Conservation (phyloP, 2,329 filamentous ascomycete genomes). For the Aspergillus sp. region DNA sequence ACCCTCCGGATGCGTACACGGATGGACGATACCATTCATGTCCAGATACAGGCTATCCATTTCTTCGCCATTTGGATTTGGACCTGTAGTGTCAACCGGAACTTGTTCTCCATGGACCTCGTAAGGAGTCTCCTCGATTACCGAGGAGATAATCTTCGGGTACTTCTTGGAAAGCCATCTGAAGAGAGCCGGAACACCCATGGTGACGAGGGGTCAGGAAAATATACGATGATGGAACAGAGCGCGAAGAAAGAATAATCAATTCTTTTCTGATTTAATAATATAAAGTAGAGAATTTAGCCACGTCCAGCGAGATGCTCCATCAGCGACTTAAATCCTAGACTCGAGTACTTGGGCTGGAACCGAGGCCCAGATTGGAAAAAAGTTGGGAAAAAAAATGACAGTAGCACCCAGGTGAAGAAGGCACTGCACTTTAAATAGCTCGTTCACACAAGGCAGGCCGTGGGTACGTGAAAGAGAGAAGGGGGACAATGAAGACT, state of each 20-base stretch:
- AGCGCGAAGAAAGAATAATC: slow-evolving; percentile 6
- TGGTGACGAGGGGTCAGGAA: slow-evolving; percentile 40
- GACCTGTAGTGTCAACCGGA: slow-evolving; percentile 77
- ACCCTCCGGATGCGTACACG: slow-evolving; percentile 96
- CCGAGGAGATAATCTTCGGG: slow-evolving; percentile 91
- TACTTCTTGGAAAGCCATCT: slow-evolving; percentile 97
- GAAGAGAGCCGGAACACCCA: slow-evolving; percentile 95
- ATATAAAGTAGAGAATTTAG: slow-evolving; percentile 9
- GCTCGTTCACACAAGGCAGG: neutral
- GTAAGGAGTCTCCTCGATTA: slow-evolving; percentile 80
- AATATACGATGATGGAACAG: neutral
- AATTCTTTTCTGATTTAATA: slow-evolving; percentile 9
- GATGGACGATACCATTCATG: slow-evolving; percentile 99
- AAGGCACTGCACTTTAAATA: neutral
- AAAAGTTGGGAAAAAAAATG: neutral
- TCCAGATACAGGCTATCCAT: slow-evolving; percentile 97
- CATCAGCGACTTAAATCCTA: slow-evolving; percentile 18
- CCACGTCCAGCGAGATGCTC: slow-evolving; percentile 10
- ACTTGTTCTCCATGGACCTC: slow-evolving; percentile 81
- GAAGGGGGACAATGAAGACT: slow-evolving; percentile 17
- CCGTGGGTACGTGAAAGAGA: slow-evolving; percentile 6
- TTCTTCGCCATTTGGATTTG: slow-evolving; percentile 96
- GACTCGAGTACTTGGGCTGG: neutral
- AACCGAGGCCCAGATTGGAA: neutral
- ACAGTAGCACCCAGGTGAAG: neutral